A percentile compares a stretch with the other conserved stretches of the same genome.
Conservation (phyloP, 2,329 filamentous ascomycete genomes). For the Penicillium brevicompactum region DNA sequence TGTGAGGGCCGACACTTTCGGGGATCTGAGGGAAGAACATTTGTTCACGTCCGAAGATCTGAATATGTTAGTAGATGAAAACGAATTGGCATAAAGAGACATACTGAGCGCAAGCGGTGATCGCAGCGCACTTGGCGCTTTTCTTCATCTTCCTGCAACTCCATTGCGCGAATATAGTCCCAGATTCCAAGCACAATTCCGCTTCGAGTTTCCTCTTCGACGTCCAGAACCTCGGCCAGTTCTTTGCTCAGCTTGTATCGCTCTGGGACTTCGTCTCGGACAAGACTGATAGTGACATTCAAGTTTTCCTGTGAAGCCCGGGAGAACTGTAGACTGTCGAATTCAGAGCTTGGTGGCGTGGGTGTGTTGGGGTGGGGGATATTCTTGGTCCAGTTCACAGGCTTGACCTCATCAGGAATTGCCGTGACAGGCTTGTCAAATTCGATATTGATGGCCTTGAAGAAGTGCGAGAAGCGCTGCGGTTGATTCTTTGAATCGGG, state of each 20-base stretch:
- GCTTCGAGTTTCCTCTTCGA: conserved; percentile 80
- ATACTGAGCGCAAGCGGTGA: conserved; percentile 73
- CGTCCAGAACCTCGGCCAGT: conserved; percentile 82
- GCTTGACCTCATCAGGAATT: conserved; percentile 45
- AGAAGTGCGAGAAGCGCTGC: conserved; percentile 53
- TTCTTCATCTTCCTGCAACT: conserved; percentile 91
- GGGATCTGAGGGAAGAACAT: conserved; percentile 85
- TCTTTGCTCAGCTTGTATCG: conserved; percentile 77
- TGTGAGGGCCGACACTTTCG: conserved; percentile 76
- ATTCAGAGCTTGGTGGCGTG: conserved; percentile 70
- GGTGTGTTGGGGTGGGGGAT: conserved; percentile 55
- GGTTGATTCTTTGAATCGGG: conserved; percentile 31
- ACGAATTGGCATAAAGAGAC: conserved; percentile 28
- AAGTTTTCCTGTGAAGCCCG: conserved; percentile 88
- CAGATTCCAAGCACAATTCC: conserved; percentile 90
- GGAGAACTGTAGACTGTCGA: conserved; percentile 90
- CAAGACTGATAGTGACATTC: conserved; percentile 86
- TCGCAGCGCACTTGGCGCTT: conserved; percentile 92
- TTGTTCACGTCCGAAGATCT: conserved; percentile 74
- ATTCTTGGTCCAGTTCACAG: conserved; percentile 86
- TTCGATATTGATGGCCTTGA: conserved; percentile 55
- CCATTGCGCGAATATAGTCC: conserved; percentile 88
- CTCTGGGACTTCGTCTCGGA: conserved; percentile 82
- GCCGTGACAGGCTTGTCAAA: conserved; percentile 49
- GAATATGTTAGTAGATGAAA: conserved; percentile 15